phyloP scores from a whole-genome alignment of 2,329 filamentous ascomycete species.

The Xylaria sp. region DNA sequence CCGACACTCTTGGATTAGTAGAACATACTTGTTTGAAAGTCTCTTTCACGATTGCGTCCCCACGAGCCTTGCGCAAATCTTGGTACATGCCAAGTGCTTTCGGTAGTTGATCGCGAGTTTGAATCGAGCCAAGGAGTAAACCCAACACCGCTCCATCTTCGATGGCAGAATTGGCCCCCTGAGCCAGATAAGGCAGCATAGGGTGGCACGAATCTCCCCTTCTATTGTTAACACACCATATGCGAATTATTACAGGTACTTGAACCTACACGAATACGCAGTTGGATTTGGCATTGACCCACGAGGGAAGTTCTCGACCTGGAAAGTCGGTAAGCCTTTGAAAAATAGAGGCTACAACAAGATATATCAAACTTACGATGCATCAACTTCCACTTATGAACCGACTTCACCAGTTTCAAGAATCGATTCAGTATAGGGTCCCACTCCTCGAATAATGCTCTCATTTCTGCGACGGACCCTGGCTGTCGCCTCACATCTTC shows the following conservation, averaged over 20 bases:
- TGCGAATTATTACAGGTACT: constrained; percentile 45
- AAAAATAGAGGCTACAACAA: not conserved
- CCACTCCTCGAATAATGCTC: constrained; percentile 68
- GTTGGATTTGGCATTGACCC: constrained; percentile 61
- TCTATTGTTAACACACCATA: constrained; percentile 9
- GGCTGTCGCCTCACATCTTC: constrained; percentile 60
- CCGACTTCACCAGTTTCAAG: constrained; percentile 62
- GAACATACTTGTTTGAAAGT: constrained; percentile 62
- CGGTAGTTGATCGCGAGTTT: constrained; percentile 57
- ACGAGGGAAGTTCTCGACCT: constrained; percentile 58
- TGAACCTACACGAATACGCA: constrained; percentile 59
- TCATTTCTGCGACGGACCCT: constrained; percentile 70
- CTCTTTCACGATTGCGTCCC: constrained; percentile 67
- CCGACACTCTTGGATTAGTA: not conserved
- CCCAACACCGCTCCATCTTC: constrained; percentile 76
- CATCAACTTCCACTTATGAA: constrained; percentile 78
- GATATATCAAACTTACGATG: constrained; percentile 49
- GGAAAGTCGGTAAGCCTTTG: not conserved
- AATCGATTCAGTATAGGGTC: constrained; percentile 65
- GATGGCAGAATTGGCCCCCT: constrained; percentile 73
- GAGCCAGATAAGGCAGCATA: constrained; percentile 71
- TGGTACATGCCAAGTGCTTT: constrained; percentile 59
- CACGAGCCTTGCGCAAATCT: constrained; percentile 58
- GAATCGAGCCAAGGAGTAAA: constrained; percentile 63
- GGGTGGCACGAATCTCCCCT: constrained; percentile 71